A percentile compares a stretch with the other conserved stretches of the same genome.
These are phyloP conservation scores for Aspergillus uvarum DNA, from an alignment of 2,329 filamentous ascomycete species.

Conservation along the genomic window DNA sequence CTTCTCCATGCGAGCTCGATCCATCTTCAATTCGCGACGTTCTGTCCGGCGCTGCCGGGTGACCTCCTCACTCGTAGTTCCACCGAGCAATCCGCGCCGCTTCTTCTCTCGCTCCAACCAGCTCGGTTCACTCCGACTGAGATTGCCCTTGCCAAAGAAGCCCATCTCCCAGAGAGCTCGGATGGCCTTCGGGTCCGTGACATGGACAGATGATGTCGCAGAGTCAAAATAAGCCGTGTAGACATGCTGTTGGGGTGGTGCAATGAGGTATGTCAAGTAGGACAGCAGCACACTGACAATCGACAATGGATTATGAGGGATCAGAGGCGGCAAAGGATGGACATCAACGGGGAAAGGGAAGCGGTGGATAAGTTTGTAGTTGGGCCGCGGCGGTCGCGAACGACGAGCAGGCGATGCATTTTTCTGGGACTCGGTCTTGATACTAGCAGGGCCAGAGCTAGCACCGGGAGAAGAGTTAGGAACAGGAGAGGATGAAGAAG, in stretches of 20 bases:
- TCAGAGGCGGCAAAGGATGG: conserved; percentile 81
- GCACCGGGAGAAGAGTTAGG: conserved; percentile 16
- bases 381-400: conserved; percentile 43
- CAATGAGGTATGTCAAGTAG: conserved; percentile 71
- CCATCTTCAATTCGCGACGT: conserved; percentile 81
- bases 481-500: conserved; percentile 23
- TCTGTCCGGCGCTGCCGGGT: conserved; percentile 77
- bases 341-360: conserved; percentile 77
- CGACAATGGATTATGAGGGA: conserved; percentile 89
- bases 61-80: conserved; percentile 75
- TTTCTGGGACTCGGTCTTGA: conserved; percentile 18
- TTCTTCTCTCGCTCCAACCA: conserved; percentile 85
- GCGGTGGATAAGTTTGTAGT: conserved; percentile 75
- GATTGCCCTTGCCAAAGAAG: conserved; percentile 91
- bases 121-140: conserved; percentile 91
- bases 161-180: conserved; percentile 91
- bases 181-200: conserved; percentile 73
- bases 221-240: conserved; percentile 79
- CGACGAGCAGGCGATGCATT: conserved; percentile 25
- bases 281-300: conserved; percentile 75
- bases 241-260: conserved; percentile 59
- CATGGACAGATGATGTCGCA: conserved; percentile 77
- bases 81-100: conserved; percentile 62
- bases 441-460: conserved; percentile 2
- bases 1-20: conserved; percentile 82